phyloP scores from a whole-genome alignment of 768 basidiomycete species.

The Calocybe gangraenosa region DNA sequence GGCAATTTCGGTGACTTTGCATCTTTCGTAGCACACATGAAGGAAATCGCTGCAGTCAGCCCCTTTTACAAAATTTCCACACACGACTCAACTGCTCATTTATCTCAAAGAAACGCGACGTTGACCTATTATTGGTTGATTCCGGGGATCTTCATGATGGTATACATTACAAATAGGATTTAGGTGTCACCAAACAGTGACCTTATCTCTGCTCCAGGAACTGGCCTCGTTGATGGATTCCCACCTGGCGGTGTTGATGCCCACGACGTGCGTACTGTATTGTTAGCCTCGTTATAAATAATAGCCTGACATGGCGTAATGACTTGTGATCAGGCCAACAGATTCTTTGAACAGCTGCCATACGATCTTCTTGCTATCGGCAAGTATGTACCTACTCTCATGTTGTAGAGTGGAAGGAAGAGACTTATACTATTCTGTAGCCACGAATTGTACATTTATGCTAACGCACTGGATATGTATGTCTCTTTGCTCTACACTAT shows the following conservation, averaged over 20 bases:
- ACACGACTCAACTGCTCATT: neutral
- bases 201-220: conserved; percentile 39
- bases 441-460: conserved; percentile 81
- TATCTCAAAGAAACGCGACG: conserved; percentile 58
- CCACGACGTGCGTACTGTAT: conserved; percentile 47
- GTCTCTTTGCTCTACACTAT: conserved; percentile 7
- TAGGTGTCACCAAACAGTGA: too few relatives aligned
- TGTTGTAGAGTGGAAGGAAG: neutral
- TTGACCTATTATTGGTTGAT: conserved; percentile 81
- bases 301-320: too few relatives aligned
- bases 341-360: conserved; percentile 66
- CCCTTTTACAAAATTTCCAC: neutral
- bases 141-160: conserved; percentile 80
- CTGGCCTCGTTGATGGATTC: conserved; percentile 74
- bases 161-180: too few relatives aligned
- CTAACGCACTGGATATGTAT: conserved; percentile 63
- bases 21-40: conserved; percentile 85
- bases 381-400: conserved; percentile 47
- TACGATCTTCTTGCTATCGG: conserved; percentile 86
- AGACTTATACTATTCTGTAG: conserved; percentile 25
- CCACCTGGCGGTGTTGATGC: conserved; percentile 68
- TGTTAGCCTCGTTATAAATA: neutral
- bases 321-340: conserved; percentile 52
- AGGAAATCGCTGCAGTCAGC: conserved; percentile 57
- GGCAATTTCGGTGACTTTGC: conserved; percentile 79